Evolutionary conservation across 805 yeast genomes (phyloP).

Genomic region (Monosporozyma siamensis): DNA sequence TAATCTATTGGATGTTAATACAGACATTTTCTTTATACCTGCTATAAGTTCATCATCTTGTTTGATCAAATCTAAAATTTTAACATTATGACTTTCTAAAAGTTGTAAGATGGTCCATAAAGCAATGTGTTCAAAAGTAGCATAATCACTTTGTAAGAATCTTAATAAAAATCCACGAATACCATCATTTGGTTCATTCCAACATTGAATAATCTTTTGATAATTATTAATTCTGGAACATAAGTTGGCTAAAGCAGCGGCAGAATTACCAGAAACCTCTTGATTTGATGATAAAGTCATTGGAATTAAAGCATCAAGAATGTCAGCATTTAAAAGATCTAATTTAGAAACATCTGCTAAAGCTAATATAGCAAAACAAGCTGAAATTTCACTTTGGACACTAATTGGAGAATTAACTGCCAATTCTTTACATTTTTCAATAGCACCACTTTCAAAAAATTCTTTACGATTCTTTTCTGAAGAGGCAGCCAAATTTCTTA

Average conservation of each 20-base stretch:
- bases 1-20: constrained; percentile 27
- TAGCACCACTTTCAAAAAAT: constrained; percentile 90
- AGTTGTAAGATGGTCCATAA: constrained; percentile 93
- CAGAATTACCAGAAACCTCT: constrained; percentile 96
- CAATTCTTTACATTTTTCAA: constrained; percentile 80
- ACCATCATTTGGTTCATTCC: constrained; percentile 78
- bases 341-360: constrained; percentile 90
- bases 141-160: constrained; percentile 73
- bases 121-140: constrained; percentile 96
- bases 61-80: constrained; percentile 46
- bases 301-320: constrained; percentile 83
- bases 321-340: constrained; percentile 71
- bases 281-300: constrained; percentile 78
- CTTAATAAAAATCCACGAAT: constrained; percentile 72
- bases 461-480: constrained; percentile 88
- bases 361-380: constrained; percentile 94
- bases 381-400: constrained; percentile 93
- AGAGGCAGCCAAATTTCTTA: constrained; percentile 92
- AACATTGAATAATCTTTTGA: constrained; percentile 63
- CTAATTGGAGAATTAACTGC: constrained; percentile 79
- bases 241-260: constrained; percentile 94
- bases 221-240: constrained; percentile 86
- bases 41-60: constrained; percentile 44
- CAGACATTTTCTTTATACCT: constrained; percentile 43
- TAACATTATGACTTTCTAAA: constrained; percentile 72